Conservation (phyloP, 192 early-diverging fungal genomes). For the Coemansia sp. region DNA sequence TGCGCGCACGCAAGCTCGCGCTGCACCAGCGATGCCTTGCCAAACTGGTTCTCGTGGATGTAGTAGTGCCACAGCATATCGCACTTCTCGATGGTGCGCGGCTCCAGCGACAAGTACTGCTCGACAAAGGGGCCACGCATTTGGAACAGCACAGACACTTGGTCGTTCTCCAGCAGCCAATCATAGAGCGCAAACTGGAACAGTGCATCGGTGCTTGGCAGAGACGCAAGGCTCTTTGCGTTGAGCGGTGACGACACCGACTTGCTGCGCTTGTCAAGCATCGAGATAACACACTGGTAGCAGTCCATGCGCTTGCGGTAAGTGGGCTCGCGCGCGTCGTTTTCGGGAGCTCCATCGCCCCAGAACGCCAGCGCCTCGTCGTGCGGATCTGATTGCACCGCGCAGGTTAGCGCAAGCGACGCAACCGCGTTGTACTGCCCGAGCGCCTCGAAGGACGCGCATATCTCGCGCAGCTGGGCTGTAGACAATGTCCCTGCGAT, state of each 20-base stretch:
- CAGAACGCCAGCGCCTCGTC: slow-evolving; percentile 62
- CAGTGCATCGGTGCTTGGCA: slow-evolving; percentile 59
- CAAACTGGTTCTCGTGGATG: slow-evolving; percentile 59
- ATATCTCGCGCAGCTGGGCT: slow-evolving; percentile 56
- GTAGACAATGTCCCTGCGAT: slow-evolving; percentile 54
- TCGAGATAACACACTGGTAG: slow-evolving; percentile 45
- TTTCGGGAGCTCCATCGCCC: slow-evolving; percentile 59
- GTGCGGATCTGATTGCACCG: slow-evolving; percentile 59
- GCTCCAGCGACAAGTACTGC: slow-evolving; percentile 56
- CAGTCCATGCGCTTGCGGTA: slow-evolving; percentile 51
- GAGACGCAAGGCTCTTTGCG: slow-evolving; percentile 18
- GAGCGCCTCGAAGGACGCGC: slow-evolving; percentile 55
- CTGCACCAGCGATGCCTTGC: slow-evolving; percentile 62
- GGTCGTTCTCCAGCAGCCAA: slow-evolving; percentile 61
- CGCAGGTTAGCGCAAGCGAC: slow-evolving; percentile 61
- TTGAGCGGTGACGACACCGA: neutral
- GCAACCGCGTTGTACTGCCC: slow-evolving; percentile 54
- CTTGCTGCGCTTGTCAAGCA: slow-evolving; percentile 31
- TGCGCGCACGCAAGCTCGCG: slow-evolving; percentile 49
- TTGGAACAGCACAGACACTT: slow-evolving; percentile 56
- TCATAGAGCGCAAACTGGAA: slow-evolving; percentile 73
- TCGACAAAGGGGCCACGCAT: slow-evolving; percentile 54
- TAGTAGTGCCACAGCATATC: slow-evolving; percentile 74
- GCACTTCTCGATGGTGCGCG: slow-evolving; percentile 52
- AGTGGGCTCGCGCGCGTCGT: slow-evolving; percentile 46